Conservation (phyloP, 1,284 basidiomycete genomes). For the Coniophora puteana region DNA sequence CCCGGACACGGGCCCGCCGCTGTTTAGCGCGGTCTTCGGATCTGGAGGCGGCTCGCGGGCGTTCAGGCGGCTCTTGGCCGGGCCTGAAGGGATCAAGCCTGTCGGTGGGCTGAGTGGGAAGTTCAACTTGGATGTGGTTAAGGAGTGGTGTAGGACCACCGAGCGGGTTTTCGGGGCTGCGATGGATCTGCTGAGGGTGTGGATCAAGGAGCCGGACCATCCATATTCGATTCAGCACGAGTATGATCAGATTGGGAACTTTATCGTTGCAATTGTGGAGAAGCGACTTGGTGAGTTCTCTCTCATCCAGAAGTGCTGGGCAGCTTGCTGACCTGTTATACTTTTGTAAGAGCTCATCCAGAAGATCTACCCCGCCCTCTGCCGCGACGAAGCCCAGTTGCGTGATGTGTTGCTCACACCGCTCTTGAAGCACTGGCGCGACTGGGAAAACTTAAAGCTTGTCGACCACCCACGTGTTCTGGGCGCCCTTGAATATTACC, state of each 20-base stretch:
- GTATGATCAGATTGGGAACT: neutral
- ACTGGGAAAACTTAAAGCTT: conserved; percentile 3
- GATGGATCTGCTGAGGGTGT: conserved; percentile 4
- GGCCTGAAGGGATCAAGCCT: neutral
- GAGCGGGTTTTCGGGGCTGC: neutral
- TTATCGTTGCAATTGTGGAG: neutral
- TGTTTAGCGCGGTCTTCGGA: neutral
- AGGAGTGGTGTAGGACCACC: conserved; percentile 4
- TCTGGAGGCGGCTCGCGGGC: neutral
- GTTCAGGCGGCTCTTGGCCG: neutral
- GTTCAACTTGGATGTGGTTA: neutral
- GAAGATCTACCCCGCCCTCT: neutral
- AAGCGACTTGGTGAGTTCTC: neutral
- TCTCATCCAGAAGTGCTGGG: neutral
- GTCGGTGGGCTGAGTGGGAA: neutral
- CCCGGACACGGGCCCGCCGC: neutral
- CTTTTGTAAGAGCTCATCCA: neutral
- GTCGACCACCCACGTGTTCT: conserved; percentile 2
- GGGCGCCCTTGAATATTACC: no score
- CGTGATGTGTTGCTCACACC: neutral
- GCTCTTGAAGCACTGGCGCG: conserved; percentile 1
- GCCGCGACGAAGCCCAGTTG: neutral
- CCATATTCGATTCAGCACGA: neutral
- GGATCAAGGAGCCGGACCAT: conserved; percentile 3
- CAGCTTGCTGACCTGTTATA: neutral